Evolutionary conservation across 2,329 filamentous ascomycete genomes (phyloP).

Genomic region (Blumeria hordei): DNA sequence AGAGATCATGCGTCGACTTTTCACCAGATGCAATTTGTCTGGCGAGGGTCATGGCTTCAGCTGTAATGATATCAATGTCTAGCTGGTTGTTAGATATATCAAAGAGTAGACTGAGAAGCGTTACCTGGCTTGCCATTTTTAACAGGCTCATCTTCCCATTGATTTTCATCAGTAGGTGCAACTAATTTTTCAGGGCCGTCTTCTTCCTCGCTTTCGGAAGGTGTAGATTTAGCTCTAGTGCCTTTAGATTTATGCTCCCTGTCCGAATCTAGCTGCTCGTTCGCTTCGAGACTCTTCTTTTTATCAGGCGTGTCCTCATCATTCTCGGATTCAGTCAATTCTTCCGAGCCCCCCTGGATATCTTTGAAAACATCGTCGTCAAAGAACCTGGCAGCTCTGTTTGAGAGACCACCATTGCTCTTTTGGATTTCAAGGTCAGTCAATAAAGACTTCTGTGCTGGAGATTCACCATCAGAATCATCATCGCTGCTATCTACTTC

Average conservation of each 20-base stretch:
- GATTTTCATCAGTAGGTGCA: constrained; percentile 23
- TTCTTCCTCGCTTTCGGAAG: constrained; percentile 16
- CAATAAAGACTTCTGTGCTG: constrained; percentile 25
- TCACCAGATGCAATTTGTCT: constrained; percentile 75
- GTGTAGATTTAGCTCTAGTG: constrained; percentile 3
- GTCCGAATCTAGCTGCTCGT: no score
- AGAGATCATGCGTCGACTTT: constrained; percentile 51
- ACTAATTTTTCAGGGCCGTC: constrained; percentile 40
- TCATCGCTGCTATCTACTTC: constrained; percentile 39
- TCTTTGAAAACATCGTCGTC: constrained; percentile 84
- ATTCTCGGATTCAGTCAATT: constrained; percentile 22
- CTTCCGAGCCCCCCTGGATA: constrained; percentile 41
- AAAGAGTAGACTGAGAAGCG: constrained; percentile 4
- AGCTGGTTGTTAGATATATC: constrained; percentile 10
- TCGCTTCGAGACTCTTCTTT: no score
- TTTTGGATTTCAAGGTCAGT: constrained; percentile 35
- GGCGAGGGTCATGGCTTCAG: constrained; percentile 92
- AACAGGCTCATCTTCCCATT: constrained; percentile 43
- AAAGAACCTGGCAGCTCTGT: constrained; percentile 71
- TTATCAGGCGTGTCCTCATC: constrained; percentile 15
- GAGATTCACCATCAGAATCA: constrained; percentile 26
- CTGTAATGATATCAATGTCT: constrained; percentile 98
- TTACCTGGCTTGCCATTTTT: constrained; percentile 38
- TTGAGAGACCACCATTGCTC: constrained; percentile 42
- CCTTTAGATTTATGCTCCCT: no score